phyloP scores from a whole-genome alignment of 2,329 filamentous ascomycete genomes.

The Ceratocystis colombiana region DNA sequence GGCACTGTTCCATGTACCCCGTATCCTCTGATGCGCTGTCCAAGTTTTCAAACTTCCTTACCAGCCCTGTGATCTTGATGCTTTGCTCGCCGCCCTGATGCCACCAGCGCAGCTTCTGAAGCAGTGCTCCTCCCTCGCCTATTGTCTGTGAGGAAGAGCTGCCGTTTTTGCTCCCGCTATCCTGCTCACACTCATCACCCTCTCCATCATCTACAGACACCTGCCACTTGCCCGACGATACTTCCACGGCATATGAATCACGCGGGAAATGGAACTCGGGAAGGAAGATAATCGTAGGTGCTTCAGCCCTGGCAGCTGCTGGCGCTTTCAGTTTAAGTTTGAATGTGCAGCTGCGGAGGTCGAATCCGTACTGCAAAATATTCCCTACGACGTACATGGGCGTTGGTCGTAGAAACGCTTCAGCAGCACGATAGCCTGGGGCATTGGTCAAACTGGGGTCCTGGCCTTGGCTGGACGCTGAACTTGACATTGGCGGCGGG shows the following conservation, averaged over 20 bases:
- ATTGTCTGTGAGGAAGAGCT: background rate
- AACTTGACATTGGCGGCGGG: constrained; percentile 52
- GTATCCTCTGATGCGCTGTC: constrained; percentile 56
- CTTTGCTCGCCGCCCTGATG: constrained; percentile 76
- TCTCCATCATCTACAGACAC: constrained; percentile 57
- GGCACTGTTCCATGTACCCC: constrained; percentile 65
- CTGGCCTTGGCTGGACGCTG: constrained; percentile 28
- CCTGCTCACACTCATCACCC: constrained; percentile 17
- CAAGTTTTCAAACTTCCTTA: constrained; percentile 42
- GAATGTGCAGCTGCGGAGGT: constrained; percentile 69
- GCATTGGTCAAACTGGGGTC: constrained; percentile 50
- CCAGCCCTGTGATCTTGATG: constrained; percentile 64
- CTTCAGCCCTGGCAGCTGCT: constrained; percentile 42
- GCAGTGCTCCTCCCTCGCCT: constrained; percentile 49
- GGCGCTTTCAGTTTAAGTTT: constrained; percentile 55
- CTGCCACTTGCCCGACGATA: constrained; percentile 81
- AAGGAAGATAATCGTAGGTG: constrained; percentile 72
- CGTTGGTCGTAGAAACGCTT: constrained; percentile 82
- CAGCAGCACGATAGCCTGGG: constrained; percentile 75
- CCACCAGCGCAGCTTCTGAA: constrained; percentile 86
- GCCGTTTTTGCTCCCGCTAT: background rate
- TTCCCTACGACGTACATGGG: constrained; percentile 66
- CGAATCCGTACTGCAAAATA: constrained; percentile 65
- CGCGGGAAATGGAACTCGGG: constrained; percentile 89
- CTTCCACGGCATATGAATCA: constrained; percentile 58